phyloP scores from a whole-genome alignment of 176 grass and related monocot species.

The Urochloa ruziziensis region DNA sequence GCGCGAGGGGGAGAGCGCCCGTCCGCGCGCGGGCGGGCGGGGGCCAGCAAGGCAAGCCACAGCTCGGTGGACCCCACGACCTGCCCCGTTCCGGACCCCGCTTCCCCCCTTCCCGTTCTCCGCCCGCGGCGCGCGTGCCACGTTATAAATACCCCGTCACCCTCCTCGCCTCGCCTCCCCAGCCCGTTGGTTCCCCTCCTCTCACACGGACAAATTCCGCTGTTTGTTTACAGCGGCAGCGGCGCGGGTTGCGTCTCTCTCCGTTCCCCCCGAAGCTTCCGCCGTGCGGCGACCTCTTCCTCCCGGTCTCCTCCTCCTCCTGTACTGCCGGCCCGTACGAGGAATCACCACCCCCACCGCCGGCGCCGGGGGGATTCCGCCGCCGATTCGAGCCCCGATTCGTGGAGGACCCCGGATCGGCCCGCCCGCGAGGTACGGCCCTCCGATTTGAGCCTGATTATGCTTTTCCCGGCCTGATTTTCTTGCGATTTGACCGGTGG shows the following conservation, averaged over 20 bases:
- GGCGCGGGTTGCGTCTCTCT: not conserved
- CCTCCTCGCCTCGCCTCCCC: not conserved
- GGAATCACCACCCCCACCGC: not conserved
- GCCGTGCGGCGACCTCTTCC: not conserved
- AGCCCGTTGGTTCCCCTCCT: no score
- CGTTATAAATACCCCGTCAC: conserved; percentile 22
- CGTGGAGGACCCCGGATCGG: not conserved
- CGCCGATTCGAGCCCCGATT: not conserved
- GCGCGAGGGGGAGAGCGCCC: no score
- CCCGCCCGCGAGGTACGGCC: not conserved
- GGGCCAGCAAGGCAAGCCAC: not conserved
- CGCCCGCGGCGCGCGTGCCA: not conserved
- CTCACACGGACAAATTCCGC: not conserved
- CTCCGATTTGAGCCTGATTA: not conserved
- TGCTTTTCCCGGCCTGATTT: not conserved
- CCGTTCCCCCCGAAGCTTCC: not conserved
- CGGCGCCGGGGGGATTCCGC: not conserved
- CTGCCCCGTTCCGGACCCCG: not conserved
- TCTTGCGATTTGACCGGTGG: not conserved
- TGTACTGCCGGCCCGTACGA: no score
- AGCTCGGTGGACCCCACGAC: not conserved
- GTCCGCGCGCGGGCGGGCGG: no score
- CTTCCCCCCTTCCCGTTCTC: not conserved
- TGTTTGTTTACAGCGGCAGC: conserved; percentile 6
- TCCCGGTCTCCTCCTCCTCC: no score